Evolutionary conservation across 805 yeast species (phyloP), one percentile per base, ranked within the genome.

Genomic region (Kodamaea restingae): DNA sequence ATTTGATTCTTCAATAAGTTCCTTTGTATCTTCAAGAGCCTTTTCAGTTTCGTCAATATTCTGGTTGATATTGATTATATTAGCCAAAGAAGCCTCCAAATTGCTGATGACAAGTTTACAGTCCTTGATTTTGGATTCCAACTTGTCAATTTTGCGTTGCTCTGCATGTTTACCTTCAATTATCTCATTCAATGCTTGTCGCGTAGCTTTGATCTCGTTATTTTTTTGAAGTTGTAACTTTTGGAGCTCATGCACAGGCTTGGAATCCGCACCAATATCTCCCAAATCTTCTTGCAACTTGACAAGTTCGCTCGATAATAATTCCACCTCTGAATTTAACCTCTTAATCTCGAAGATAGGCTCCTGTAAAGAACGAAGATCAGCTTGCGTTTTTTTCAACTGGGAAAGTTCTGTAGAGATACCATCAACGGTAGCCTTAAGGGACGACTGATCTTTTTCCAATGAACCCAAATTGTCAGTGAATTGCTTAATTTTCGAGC

Each of bases 71-170:
- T 63, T 67, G 15, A 60, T 60, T 25, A 70, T 63, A 41, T 79
- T 83, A 33, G 69, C 54, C 21, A 77, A 60, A 4, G 77, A 60
- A 34, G 63, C 67, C 49, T 81, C 84, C 40, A 78, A 54, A 32
- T 73, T 69, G 46, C 77, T 75, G 18, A 84, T 72, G 2, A 53
- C 49, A 32, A 82, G 55, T 48, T 68, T 66, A 38, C 71, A 68
- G 47, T 80, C 85, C 42, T 78, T 78, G 10, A 80, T 57, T 25
- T 58, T 57, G 24, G 63, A 69, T 42, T 81, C 83, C 15, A 79
- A 46, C 10, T 65, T 57, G 6, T 65, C 61, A 15, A 73, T 40
- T 26, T 73, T 76, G 31, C 66, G 65, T 18, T 73, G 70, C 7
- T 58, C 55, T 4, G 51, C 40, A 36, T 78, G 83, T 46, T 71